Evolutionary conservation across 257 asterid species (phyloP), one percentile per base, ranked within the genome.

Genomic region (Asclepias syriaca): DNA sequence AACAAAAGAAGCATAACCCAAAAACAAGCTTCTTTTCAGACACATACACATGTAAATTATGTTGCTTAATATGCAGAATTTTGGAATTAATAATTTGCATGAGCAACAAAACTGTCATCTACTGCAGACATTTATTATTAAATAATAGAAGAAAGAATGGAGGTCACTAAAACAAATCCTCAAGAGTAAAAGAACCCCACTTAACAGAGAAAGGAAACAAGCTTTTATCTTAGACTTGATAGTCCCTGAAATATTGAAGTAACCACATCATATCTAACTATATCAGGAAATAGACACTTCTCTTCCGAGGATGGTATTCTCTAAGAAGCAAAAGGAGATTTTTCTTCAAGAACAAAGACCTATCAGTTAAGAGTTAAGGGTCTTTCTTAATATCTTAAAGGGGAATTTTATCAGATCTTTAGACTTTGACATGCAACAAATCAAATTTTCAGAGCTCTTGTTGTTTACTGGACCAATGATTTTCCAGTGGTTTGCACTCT

Each of bases 31-130:
- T 63, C 48, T 34, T 63, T 34, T 14, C 24, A 34, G 15, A 15
- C 48, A 61, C 48, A 32, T 63, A 15, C 67, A 21, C 24, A 63
- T 16, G 49, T 0, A 27, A 61, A 18, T 16, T 6, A 18, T 5
- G 15, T 29, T 29, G 21, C 66, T 60, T 29, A 60, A 27, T 4
- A 60, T 49, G 15, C 21, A 13, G 39, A 34, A 34, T 34, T 60
- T 58, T 24, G 65, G 65, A 59, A 59, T 18, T 59, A 24, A 27
- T 59, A 34, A 59, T 39, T 59, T 60, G 66, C 43, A 60, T 27
- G 66, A 3, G 66, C 66, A 60, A 60, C n/a, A 12, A 60, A 29
- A 60, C 66, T 27, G 66, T 27, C 32, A 43, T 29, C 45, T 27
- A 16, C 45, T 29, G 13, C 37, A 29, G 50, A 27, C n/a, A 60